phyloP scores from a whole-genome alignment of 257 asterid genomes.

The Solanum pennellii region DNA sequence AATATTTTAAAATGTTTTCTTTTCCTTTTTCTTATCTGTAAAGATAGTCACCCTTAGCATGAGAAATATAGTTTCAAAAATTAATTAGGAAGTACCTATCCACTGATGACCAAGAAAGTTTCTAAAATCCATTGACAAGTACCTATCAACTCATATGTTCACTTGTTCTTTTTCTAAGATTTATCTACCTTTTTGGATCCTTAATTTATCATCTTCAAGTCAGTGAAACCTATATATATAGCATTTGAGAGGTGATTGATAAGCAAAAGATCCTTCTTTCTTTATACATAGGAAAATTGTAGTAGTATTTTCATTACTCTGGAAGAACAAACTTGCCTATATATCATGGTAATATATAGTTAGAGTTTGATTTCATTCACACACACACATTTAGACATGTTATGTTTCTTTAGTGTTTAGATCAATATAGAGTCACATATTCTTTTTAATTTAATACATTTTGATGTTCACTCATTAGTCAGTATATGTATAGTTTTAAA shows the following conservation, averaged over 20 bases:
- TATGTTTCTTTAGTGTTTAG: background rate
- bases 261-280: background rate
- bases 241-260: background rate
- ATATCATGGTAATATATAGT: background rate
- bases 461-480: background rate
- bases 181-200: background rate
- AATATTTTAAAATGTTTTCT: background rate
- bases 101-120: background rate
- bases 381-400: background rate
- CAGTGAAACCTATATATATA: background rate
- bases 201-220: background rate
- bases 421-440: background rate
- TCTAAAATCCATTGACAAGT: background rate
- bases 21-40: slow-evolving; percentile 3
- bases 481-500: background rate
- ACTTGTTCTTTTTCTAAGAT: background rate
- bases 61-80: background rate
- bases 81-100: background rate
- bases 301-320: background rate
- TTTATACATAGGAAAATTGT: background rate
- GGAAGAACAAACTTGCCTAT: background rate
- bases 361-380: background rate
- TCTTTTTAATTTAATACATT: background rate
- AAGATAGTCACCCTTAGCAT: slow-evolving; percentile 12
- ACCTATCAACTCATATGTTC: slow-evolving; percentile 4